Percentiles rank a stretch among this genome's conserved stretches.
phyloP scores from a whole-genome alignment of 2,329 filamentous ascomycete genomes.

The Cladosporium sphaerospermum region DNA sequence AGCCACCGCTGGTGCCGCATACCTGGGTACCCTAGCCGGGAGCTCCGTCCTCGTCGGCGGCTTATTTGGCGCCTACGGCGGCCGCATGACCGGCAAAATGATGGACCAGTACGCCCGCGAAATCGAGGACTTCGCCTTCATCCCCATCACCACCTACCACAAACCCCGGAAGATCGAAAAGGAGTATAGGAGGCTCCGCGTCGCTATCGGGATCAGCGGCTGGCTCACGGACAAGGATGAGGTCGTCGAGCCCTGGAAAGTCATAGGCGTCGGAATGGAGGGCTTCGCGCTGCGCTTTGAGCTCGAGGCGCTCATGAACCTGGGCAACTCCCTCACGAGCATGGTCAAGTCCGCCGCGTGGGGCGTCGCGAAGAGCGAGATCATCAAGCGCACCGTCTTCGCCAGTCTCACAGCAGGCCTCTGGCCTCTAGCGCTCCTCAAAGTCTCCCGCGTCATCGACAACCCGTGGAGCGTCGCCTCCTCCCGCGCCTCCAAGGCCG shows the following conservation, averaged over 20 bases:
- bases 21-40: slow-evolving; percentile 74
- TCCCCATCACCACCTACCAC: slow-evolving; percentile 61
- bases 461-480: slow-evolving; percentile 37
- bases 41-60: slow-evolving; percentile 74
- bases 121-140: slow-evolving; percentile 80
- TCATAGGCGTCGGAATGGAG: slow-evolving; percentile 66
- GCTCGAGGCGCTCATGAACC: slow-evolving; percentile 64
- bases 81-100: slow-evolving; percentile 74
- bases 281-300: slow-evolving; percentile 83
- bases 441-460: slow-evolving; percentile 37
- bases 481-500: slow-evolving; percentile 33
- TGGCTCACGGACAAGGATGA: slow-evolving; percentile 71
- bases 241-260: slow-evolving; percentile 70
- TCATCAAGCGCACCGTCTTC: slow-evolving; percentile 57
- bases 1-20: slow-evolving; percentile 65
- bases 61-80: slow-evolving; percentile 86
- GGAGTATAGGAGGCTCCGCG: slow-evolving; percentile 52
- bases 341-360: slow-evolving; percentile 78
- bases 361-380: slow-evolving; percentile 65
- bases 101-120: slow-evolving; percentile 84
- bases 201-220: slow-evolving; percentile 78
- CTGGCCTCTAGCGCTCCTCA: slow-evolving; percentile 44
- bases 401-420: slow-evolving; percentile 41
- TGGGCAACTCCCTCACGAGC: slow-evolving; percentile 71
- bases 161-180: slow-evolving; percentile 47